Conservation (phyloP, 139 green algal genomes). For the Chlorella sp. region DNA sequence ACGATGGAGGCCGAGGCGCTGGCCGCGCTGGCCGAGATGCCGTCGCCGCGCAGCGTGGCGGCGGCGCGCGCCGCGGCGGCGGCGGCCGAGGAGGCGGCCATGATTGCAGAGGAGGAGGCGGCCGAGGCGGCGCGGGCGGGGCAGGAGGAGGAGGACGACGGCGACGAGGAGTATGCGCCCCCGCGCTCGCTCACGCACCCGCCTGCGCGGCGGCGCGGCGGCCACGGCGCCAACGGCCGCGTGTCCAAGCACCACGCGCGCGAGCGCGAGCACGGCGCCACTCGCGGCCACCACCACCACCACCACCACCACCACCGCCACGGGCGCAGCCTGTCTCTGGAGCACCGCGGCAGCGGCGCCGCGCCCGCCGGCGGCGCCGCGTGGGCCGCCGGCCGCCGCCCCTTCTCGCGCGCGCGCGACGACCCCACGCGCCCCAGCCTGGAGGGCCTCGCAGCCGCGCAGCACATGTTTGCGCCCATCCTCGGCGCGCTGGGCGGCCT, state of each 20-base stretch:
- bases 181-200: neutral
- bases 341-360: neutral
- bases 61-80: neutral
- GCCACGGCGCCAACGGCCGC: neutral
- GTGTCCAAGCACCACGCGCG: neutral
- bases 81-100: neutral
- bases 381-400: neutral
- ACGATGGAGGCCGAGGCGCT: neutral
- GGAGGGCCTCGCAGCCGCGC: neutral
- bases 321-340: conserved; percentile 8
- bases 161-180: conserved; percentile 18
- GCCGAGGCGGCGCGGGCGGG: neutral
- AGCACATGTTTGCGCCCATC: conserved; percentile 20
- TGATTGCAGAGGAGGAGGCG: too few species aligned
- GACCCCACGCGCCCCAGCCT: neutral
- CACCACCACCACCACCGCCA: neutral
- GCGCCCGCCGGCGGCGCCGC: too few species aligned
- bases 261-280: neutral
- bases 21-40: conserved; percentile 7
- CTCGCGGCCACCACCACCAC: neutral
- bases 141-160: conserved; percentile 1
- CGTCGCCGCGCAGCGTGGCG: neutral
- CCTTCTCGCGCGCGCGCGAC: neutral
- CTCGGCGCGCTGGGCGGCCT: conserved; percentile 15
- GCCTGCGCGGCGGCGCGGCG: neutral